Conservation (phyloP, 1,284 basidiomycete genomes). For the Ceratobasidium sp. region DNA sequence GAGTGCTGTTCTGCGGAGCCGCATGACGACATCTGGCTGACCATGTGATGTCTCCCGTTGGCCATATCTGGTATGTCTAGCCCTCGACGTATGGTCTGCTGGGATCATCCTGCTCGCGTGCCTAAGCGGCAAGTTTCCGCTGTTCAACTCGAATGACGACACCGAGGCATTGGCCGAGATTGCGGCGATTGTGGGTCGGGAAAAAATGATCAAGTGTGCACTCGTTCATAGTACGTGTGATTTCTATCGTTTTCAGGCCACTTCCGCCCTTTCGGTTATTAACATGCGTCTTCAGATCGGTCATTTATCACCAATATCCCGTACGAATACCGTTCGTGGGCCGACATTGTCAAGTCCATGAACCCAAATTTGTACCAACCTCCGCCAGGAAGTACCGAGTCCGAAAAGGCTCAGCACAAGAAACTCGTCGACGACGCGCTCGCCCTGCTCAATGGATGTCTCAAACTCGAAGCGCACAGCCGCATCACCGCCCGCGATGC, state of each 20-base stretch:
- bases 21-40: not conserved
- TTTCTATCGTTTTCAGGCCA: not conserved
- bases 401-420: conserved; percentile 56
- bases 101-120: conserved; percentile 94
- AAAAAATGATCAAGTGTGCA: conserved; percentile 85
- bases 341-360: conserved; percentile 72
- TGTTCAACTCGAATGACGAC: conserved; percentile 95
- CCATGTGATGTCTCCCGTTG: conserved; percentile 24
- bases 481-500: conserved; percentile 78
- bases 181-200: conserved; percentile 83
- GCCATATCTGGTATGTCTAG: conserved; percentile 53
- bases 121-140: conserved; percentile 89
- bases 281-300: conserved; percentile 63
- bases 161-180: conserved; percentile 96
- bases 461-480: conserved; percentile 76
- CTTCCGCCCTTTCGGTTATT: conserved; percentile 2
- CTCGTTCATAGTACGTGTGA: conserved; percentile 81
- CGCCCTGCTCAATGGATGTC: conserved; percentile 71
- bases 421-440: conserved; percentile 65
- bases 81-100: conserved; percentile 96
- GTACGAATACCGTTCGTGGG: conserved; percentile 70
- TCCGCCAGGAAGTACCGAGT: conserved; percentile 45
- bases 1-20: conserved; percentile 45
- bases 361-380: conserved; percentile 76
- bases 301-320: conserved; percentile 87